A percentile compares a stretch with the other conserved stretches of the same genome.
phyloP scores from a whole-genome alignment of 2,329 filamentous ascomycete genomes.

The Penicillium sclerotiorum region DNA sequence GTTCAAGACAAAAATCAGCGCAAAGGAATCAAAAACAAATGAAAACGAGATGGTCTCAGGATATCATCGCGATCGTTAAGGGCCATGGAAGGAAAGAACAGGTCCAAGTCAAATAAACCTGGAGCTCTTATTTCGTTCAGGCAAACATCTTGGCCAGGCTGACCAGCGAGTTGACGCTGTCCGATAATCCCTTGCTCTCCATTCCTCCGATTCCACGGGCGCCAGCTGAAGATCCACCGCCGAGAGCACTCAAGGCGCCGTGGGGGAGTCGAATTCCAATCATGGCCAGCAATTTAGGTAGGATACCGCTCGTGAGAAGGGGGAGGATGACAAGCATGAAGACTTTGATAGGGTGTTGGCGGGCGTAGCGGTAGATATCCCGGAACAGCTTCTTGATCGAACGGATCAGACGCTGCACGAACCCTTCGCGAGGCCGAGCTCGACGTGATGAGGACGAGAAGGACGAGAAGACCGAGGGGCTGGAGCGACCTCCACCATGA shows the following conservation, averaged over 20 bases:
- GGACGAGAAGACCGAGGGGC: slow-evolving; percentile 56
- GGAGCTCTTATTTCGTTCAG: slow-evolving; percentile 17
- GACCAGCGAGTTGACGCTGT: slow-evolving; percentile 35
- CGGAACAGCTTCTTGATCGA: slow-evolving; percentile 78
- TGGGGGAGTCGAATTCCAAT: slow-evolving; percentile 78
- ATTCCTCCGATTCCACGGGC: slow-evolving; percentile 19
- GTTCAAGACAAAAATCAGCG: slow-evolving; percentile 10
- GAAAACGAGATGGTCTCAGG: slow-evolving; percentile 10
- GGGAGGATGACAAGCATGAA: slow-evolving; percentile 87
- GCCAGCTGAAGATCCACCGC: slow-evolving; percentile 32
- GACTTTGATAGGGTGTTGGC: slow-evolving; percentile 82
- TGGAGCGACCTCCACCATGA: slow-evolving; percentile 38
- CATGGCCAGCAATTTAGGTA: slow-evolving; percentile 74
- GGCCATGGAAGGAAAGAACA: not conserved
- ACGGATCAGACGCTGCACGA: slow-evolving; percentile 71
- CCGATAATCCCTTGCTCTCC: slow-evolving; percentile 35
- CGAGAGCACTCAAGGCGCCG: slow-evolving; percentile 50
- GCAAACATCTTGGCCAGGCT: slow-evolving; percentile 42
- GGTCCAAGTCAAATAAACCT: not conserved
- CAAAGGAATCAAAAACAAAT: slow-evolving; percentile 2
- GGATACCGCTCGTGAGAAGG: slow-evolving; percentile 77
- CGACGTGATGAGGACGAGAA: slow-evolving; percentile 75
- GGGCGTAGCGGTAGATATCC: slow-evolving; percentile 79
- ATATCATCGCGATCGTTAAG: slow-evolving; percentile 28
- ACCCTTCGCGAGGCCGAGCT: slow-evolving; percentile 74